Base-by-base conservation (phyloP, 306 rosid genomes). In the Chamaecrista fasciculata region DNA sequence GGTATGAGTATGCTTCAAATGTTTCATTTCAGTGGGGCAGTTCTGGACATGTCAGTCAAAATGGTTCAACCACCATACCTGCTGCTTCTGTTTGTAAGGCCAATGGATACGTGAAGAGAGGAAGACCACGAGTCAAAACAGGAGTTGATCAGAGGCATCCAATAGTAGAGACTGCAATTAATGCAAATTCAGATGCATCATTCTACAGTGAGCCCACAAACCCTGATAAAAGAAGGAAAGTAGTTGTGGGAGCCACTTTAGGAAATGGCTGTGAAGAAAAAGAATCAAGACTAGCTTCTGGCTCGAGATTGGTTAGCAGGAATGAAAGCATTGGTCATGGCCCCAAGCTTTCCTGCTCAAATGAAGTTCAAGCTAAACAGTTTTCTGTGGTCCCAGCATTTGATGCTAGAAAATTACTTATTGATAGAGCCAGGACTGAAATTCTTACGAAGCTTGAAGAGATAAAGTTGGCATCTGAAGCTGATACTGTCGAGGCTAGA, bases 361-460 rank as follows among this genome's bases (percentile, higher is more conserved):
- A 31, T 62, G 98, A 90, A 76, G 79, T 78, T 76, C 90, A 69
- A 43, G 64, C 62, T 36, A 88, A 82, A 77, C 97, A 85, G 55
- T 73, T 37, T 75, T 76, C 87, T 33, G 23, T 74, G 71, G 87
- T 96, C 60, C 99, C 97, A 0, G 83, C 89, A 61, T 87, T 88
- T 69, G 96, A 95, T 71, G 86, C 86, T 11, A 87, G 96, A 73
- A 91, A 87, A 76, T 58, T 95, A 81, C 76, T 88, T 86, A 86
- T 91, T 37, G 92, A 89, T 76, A 91, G 83, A 77, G 99, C 97
- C 63, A 89, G 96, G 80, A 75, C 83, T 5, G 99, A 79, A 66
- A 89, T 95, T 53, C 76, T 71, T 73, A 88, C 85, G 89, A 86
- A 86, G 78, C 70, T 95, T 78, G 89, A 83, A 75, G 93, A 90